A percentile compares a stretch with the other conserved stretches of the same genome.
These are phyloP conservation scores for Hansenula sp. DNA, from an alignment of 1,139 yeast species.

Conservation along the genomic window DNA sequence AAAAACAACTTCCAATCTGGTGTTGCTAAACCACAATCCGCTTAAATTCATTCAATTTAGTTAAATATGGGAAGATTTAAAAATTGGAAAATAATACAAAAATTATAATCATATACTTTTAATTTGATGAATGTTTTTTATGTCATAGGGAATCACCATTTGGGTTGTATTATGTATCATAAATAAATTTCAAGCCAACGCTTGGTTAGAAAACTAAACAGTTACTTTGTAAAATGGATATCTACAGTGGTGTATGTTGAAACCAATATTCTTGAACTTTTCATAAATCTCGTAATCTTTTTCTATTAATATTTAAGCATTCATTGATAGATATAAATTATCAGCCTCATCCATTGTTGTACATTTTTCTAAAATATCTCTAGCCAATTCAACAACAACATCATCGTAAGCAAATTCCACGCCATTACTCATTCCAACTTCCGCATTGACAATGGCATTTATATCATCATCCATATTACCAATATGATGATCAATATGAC, in stretches of 20 bases:
- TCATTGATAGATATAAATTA: constrained; percentile 64
- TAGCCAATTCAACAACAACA: constrained; percentile 63
- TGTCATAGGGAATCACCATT: neutral
- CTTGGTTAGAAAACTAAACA: neutral
- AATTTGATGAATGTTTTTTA: neutral
- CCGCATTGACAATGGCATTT: constrained; percentile 7
- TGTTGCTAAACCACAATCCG: constrained; percentile 56
- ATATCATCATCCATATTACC: constrained; percentile 5
- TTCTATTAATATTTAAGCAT: too few relatives aligned
- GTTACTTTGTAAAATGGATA: too few relatives aligned
- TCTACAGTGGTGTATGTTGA: too few relatives aligned
- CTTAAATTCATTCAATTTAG: constrained; percentile 19
- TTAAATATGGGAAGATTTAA: neutral
- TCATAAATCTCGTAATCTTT: neutral
- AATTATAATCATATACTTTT: neutral
- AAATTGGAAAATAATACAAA: constrained; percentile 1
- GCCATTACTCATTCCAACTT: constrained; percentile 40
- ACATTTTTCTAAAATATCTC: constrained; percentile 66
- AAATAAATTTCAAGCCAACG: neutral
- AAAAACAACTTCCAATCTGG: constrained; percentile 98
- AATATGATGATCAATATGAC: constrained; percentile 26
- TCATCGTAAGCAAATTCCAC: constrained; percentile 60
- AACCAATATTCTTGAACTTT: too few relatives aligned
- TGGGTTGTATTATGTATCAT: neutral
- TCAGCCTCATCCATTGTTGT: constrained; percentile 81